Base-by-base conservation (phyloP, 768 basidiomycete species). In the Collybia nuda region DNA sequence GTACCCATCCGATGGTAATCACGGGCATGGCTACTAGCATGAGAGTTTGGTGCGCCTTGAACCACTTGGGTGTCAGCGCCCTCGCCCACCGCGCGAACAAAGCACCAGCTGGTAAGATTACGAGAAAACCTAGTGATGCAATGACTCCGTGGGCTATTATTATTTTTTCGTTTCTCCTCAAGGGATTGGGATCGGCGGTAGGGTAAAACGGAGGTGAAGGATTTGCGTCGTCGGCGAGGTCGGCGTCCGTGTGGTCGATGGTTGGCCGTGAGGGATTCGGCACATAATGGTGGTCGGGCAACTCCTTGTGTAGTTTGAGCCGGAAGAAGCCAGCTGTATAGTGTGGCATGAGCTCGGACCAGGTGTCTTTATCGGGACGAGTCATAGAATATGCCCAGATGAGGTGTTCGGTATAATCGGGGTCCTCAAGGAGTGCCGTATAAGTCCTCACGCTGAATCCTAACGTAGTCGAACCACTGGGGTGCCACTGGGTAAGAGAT, bases 71-170 rank as follows among this genome's bases (percentile, higher is more conserved):
- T 5, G 75, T 77, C 51, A 79, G 64, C 2, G 78, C 77, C 43
- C 85, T 67, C 15, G 71, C 70, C 70, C 76, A 81, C 18, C 84
- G 76, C 11, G 79, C 83, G 24, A 80, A 60, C 36, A 86, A 66
- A 0, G 75, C 71, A 7, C 81, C 79, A 6, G 73, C 48, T 4
- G 85, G 85, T 1, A 86, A 65, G 32, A 85, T 53, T 19, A 85
- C 64, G 50, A 85, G 65, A 62, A 85, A 82, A 0, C 81, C 84
- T 28, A 81, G 55, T 7, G 77, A 71, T 8, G 79, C 71, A 21
- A 82, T 58, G 41, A 77, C 61, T 12, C 74, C 84, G 57, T 88
- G 84, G 6, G 76, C 74, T 40, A 79, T 66, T 6, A 85, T 70
- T 29, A 79, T 61, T 40, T 69, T 74, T 53, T 77, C 72, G 50